Evolutionary conservation across 805 yeast genomes (phyloP).

Genomic region (Henningerozyma blattae): DNA sequence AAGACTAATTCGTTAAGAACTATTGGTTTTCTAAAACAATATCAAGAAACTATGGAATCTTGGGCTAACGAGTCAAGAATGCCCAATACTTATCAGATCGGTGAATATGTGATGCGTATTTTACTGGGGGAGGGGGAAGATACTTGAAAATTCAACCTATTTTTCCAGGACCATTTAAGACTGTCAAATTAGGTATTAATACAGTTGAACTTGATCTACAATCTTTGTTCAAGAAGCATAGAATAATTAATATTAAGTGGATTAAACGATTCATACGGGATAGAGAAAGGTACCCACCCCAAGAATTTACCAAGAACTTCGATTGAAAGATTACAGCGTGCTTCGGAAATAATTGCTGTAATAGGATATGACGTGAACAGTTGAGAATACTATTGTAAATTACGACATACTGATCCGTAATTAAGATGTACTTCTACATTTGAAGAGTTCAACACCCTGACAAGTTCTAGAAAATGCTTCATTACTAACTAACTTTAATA

Average conservation of each 20-base stretch:
- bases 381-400: background rate
- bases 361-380: background rate
- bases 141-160: background rate
- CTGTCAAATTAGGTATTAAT: background rate
- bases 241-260: constrained; percentile 3
- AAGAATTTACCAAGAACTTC: background rate
- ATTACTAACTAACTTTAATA: too few species aligned
- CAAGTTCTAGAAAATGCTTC: too few species aligned
- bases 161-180: constrained; percentile 1
- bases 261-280: background rate
- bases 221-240: background rate
- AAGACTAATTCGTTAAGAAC: background rate
- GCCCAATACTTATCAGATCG: constrained; percentile 1
- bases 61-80: background rate
- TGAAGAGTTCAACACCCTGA: too few species aligned
- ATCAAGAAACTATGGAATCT: constrained; percentile 1
- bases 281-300: background rate
- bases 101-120: constrained; percentile 4
- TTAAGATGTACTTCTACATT: too few species aligned
- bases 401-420: background rate
- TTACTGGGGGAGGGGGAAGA: background rate
- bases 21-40: too few species aligned
- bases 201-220: constrained; percentile 4
- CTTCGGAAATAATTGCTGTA: background rate
- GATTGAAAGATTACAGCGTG: background rate